phyloP scores from a whole-genome alignment of 1,284 basidiomycete genomes.

The Ceratobasidium sp. region DNA sequence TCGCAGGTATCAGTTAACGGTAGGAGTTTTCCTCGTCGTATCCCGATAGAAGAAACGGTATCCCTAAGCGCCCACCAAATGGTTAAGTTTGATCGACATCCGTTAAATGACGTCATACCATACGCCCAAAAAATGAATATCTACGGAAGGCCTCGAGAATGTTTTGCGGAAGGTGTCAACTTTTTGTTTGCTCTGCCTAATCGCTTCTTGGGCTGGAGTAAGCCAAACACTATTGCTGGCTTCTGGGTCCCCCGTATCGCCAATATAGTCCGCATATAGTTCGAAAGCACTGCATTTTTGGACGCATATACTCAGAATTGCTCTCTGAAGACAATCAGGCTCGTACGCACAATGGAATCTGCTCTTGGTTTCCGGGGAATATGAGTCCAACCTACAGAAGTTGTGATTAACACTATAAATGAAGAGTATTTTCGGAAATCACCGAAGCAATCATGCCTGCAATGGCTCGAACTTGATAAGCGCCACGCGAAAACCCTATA shows the following conservation, averaged over 20 bases:
- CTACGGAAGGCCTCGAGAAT: conserved; percentile 57
- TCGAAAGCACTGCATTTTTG: neutral
- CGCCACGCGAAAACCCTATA: conserved; percentile 65
- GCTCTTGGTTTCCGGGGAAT: conserved; percentile 56
- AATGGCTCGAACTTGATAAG: conserved; percentile 62
- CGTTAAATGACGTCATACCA: conserved; percentile 53
- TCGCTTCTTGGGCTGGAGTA: neutral
- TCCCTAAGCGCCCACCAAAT: conserved; percentile 57
- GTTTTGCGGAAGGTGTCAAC: conserved; percentile 57
- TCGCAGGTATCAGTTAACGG: conserved; percentile 52
- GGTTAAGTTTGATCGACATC: neutral
- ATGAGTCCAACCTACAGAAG: conserved; percentile 56
- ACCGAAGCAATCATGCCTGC: conserved; percentile 63
- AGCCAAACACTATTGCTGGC: neutral
- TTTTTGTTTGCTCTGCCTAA: neutral
- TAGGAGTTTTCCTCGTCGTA: conserved; percentile 53
- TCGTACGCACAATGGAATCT: conserved; percentile 58
- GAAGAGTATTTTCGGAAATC: neutral
- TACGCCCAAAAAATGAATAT: conserved; percentile 59
- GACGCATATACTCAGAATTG: no score
- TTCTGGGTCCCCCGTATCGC: conserved; percentile 33
- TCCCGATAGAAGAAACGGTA: conserved; percentile 60
- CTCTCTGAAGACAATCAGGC: no score
- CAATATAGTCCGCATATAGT: neutral
- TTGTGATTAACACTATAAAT: no score